Evolutionary conservation across 2,329 filamentous ascomycete species (phyloP).

Genomic region (Dryadomyces quercivorus): DNA sequence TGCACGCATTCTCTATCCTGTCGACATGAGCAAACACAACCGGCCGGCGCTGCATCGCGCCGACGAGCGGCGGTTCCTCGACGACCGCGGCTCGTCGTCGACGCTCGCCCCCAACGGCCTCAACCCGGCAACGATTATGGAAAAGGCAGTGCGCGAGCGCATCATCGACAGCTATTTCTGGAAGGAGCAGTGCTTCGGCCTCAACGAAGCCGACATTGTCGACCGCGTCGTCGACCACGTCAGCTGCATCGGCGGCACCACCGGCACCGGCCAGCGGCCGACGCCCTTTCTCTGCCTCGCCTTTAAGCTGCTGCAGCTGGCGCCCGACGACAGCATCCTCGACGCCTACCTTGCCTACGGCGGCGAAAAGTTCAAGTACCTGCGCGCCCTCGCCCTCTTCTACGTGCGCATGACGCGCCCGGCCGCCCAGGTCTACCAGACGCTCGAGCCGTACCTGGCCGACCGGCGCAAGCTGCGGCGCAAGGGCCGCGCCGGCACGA

Average conservation of each 20-base stretch:
- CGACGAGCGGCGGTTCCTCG: conserved; percentile 71
- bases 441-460: conserved; percentile 69
- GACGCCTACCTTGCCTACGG: conserved; percentile 67
- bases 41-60: conserved; percentile 45
- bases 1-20: too few species aligned
- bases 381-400: conserved; percentile 80
- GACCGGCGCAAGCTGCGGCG: conserved; percentile 77
- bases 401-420: conserved; percentile 84
- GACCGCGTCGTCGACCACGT: conserved; percentile 81
- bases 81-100: conserved; percentile 74
- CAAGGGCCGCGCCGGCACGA: conserved; percentile 60
- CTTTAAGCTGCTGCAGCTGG: conserved; percentile 87
- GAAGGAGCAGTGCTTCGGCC: conserved; percentile 96
- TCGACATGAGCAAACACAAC: conserved; percentile 2
- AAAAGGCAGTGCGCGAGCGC: conserved; percentile 89
- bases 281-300: conserved; percentile 88
- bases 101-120: conserved; percentile 71
- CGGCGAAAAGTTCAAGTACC: conserved; percentile 70
- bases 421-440: conserved; percentile 66
- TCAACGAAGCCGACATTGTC: conserved; percentile 74
- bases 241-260: conserved; percentile 75
- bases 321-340: conserved; percentile 67
- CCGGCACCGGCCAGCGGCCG: conserved; percentile 72
- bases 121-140: conserved; percentile 91
- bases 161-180: conserved; percentile 95